Percentiles rank a stretch among this genome's conserved stretches.
phyloP scores from a whole-genome alignment of 2,329 filamentous ascomycete species.

The Bipolaris gigantea region DNA sequence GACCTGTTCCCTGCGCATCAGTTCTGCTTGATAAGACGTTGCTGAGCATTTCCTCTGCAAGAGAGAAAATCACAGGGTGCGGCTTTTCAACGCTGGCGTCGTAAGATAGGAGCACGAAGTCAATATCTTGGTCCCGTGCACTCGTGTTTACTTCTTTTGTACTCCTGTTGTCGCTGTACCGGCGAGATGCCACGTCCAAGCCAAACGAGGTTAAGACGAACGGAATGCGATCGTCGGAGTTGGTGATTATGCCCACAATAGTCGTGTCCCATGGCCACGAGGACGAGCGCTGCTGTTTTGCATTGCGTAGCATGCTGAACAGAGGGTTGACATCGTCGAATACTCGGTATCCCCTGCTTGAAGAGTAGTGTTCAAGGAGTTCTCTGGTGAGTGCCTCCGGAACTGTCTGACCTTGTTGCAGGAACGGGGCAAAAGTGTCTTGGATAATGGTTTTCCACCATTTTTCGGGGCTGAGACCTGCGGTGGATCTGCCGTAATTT shows the following conservation, averaged over 20 bases:
- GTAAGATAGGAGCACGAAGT: constrained; percentile 65
- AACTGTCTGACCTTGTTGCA: constrained; percentile 38
- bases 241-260: constrained; percentile 62
- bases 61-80: constrained; percentile 57
- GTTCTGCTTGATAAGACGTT: constrained; percentile 25
- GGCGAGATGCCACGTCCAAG: constrained; percentile 47
- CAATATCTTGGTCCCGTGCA: constrained; percentile 46
- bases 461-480: constrained; percentile 52
- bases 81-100: constrained; percentile 65
- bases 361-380: constrained; percentile 58
- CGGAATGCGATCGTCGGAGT: constrained; percentile 64
- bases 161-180: constrained; percentile 10
- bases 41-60: constrained; percentile 53
- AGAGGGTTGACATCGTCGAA: constrained; percentile 52
- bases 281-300: not conserved
- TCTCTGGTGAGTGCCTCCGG: constrained; percentile 52
- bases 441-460: constrained; percentile 66
- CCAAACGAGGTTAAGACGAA: constrained; percentile 58
- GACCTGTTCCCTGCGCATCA: constrained; percentile 12
- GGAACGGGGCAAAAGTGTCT: constrained; percentile 48
- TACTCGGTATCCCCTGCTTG: constrained; percentile 56
- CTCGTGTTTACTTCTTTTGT: constrained; percentile 24
- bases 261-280: constrained; percentile 46
- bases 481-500: constrained; percentile 60
- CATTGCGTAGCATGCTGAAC: constrained; percentile 47